Evolutionary conservation across 164 flowering plant genomes (phyloP).

Genomic region (Vitis cinerea): DNA sequence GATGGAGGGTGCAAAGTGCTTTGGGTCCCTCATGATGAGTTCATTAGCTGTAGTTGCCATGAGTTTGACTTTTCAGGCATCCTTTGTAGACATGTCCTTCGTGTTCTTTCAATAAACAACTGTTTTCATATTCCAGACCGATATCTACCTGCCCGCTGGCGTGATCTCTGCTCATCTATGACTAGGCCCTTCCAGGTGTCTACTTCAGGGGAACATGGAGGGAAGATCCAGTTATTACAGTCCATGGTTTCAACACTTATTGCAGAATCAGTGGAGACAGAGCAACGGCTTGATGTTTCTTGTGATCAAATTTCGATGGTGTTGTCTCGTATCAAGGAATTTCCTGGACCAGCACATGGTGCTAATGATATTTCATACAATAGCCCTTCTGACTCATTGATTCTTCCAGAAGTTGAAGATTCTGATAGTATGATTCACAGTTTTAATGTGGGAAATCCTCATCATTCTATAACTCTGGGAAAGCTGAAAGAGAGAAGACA

Average conservation of each 20-base stretch:
- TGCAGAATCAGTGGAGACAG: conserved; percentile 52
- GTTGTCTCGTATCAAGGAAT: conserved; percentile 45
- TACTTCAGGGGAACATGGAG: conserved; percentile 30
- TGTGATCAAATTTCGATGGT: conserved; percentile 45
- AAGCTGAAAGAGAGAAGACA: conserved; percentile 48
- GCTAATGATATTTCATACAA: conserved; percentile 32
- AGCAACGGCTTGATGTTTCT: conserved; percentile 15
- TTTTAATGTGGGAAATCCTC: conserved; percentile 37
- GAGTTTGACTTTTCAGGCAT: conserved; percentile 78
- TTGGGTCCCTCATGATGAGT: conserved; percentile 61
- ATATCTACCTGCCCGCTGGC: conserved; percentile 72
- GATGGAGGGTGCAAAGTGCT: conserved; percentile 71
- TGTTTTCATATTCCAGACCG: conserved; percentile 79
- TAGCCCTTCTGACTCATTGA: conserved; percentile 46
- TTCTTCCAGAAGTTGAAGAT: conserved; percentile 53
- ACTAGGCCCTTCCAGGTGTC: conserved; percentile 20
- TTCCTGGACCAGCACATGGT: conserved; percentile 34
- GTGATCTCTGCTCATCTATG: conserved; percentile 27
- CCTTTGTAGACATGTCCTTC: conserved; percentile 70
- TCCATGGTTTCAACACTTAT: conserved; percentile 65
- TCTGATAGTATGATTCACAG: conserved; percentile 50
- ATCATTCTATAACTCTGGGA: conserved; percentile 29
- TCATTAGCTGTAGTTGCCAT: conserved; percentile 66
- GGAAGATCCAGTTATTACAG: conserved; percentile 51
- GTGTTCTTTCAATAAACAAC: conserved; percentile 73